Base-by-base conservation (phyloP, 139 green algal species). In the Coelastrella sp. region DNA sequence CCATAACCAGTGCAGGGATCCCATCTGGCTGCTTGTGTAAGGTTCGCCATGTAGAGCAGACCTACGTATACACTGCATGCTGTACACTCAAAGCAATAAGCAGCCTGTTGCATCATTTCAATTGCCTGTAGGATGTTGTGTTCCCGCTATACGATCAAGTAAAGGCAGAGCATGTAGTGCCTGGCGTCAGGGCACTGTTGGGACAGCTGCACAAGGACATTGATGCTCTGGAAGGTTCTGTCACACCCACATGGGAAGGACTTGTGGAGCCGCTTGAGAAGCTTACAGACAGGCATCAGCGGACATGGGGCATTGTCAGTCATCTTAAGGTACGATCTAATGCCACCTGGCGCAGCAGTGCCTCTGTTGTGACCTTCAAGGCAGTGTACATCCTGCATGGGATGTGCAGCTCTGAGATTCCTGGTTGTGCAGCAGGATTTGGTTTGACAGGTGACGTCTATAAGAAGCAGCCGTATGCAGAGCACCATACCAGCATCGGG, bases 241-340 rank as follows among this genome's bases (percentile, higher is more conserved):
- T 79, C 5, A n/a, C 50, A 64, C 88, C 92, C 3, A 94, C 87
- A 9, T 99, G 96, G 95, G 64, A 91, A 35, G 90, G 95, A 1
- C 89, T 99, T 37, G 93, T 98, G 69, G 89, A 96, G 79, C 96
- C 97, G 0, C 83, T 98, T 62, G 97, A 99, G 89, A 86, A 89
- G 32, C 92, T 99, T 11, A 81, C 72, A 0, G 97, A 99, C 90
- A 88, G 89, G 13, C 91, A 98, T 57, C 85, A 89, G 53, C 85
- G 94, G 30, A 90, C 93, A 9, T 99, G 97, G 97, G 95, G 96
- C 85, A 91, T 95, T 30, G 96, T 99, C 9, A 90, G 67, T 37
- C 97, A 99, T 89, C 94, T 99, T 27, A 99, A 99, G 93, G 91
- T 91, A 66, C 2, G 72, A 2, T 9, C 7, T 27, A 32, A 5